phyloP scores from a whole-genome alignment of 1,284 basidiomycete species.

The Mrakiaceae sp. region DNA sequence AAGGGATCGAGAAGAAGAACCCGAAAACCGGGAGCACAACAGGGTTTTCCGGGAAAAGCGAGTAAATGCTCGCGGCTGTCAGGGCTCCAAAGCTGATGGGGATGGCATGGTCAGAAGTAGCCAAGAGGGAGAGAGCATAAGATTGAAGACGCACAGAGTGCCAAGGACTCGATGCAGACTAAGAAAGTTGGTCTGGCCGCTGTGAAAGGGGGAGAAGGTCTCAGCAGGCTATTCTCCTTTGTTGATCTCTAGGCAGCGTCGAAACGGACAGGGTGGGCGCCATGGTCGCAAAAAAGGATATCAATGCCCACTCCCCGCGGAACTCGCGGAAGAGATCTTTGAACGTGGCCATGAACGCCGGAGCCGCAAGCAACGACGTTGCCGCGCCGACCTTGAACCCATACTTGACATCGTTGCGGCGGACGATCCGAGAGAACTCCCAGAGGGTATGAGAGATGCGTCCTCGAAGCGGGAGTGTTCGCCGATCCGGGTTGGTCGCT shows the following conservation, averaged over 20 bases:
- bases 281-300: constrained; percentile 82
- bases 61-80: constrained; percentile 60
- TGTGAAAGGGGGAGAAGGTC: constrained; percentile 13
- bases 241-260: not conserved
- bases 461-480: constrained; percentile 48
- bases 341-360: constrained; percentile 71
- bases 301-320: constrained; percentile 87
- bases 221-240: too few relatives aligned
- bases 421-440: constrained; percentile 57
- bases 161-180: constrained; percentile 46
- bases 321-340: constrained; percentile 60
- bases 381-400: constrained; percentile 45
- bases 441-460: constrained; percentile 59
- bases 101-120: not conserved
- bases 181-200: constrained; percentile 62
- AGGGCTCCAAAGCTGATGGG: constrained; percentile 45
- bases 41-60: constrained; percentile 63
- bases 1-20: constrained; percentile 81
- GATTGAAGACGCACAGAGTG: constrained; percentile 50
- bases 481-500: constrained; percentile 57
- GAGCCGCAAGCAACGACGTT: constrained; percentile 64
- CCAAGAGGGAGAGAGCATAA: not conserved
- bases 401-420: constrained; percentile 69
- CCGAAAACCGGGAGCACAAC: constrained; percentile 68
- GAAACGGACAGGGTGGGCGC: constrained; percentile 57